Percentiles rank a stretch among this genome's conserved stretches.
Conservation (phyloP, 1,284 basidiomycete genomes). For the Irpex sp. region DNA sequence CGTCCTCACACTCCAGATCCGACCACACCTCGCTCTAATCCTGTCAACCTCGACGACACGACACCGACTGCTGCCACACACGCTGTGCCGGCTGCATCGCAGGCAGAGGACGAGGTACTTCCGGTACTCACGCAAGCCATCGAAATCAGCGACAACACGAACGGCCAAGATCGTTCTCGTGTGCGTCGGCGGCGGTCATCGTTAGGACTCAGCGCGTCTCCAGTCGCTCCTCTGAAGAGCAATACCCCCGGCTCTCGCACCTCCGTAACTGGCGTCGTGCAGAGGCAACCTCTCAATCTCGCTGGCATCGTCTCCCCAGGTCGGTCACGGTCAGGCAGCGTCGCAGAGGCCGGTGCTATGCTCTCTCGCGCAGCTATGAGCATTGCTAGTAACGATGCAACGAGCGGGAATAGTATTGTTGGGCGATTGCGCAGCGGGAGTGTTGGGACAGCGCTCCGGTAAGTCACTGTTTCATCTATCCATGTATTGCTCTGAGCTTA, state of each 20-base stretch:
- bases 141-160: constrained; percentile 2
- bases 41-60: constrained; percentile 31
- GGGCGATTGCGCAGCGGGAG: constrained; percentile 27
- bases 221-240: constrained; percentile 22
- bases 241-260: constrained; percentile 14
- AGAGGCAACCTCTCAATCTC: constrained; percentile 14
- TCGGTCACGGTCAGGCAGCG: constrained; percentile 24
- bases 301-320: constrained; percentile 1
- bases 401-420: constrained; percentile 17
- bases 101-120: constrained; percentile 15
- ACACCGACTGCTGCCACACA: constrained; percentile 29
- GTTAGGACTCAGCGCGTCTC: constrained; percentile 22
- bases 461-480: not conserved
- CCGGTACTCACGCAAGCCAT: constrained; percentile 10
- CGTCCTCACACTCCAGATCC: constrained; percentile 30
- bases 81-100: constrained; percentile 5
- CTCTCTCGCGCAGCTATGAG: constrained; percentile 9
- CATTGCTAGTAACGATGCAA: constrained; percentile 9
- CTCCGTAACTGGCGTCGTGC: constrained; percentile 12
- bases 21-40: constrained; percentile 26
- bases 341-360: constrained; percentile 16
- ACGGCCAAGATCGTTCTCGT: constrained; percentile 16
- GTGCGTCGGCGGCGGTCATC: constrained; percentile 28
- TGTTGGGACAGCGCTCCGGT: constrained; percentile 24
- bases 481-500: not conserved